These are phyloP conservation scores for Dissophora ornata DNA, from an alignment of 192 early-diverging fungal species.

Conservation along the genomic window DNA sequence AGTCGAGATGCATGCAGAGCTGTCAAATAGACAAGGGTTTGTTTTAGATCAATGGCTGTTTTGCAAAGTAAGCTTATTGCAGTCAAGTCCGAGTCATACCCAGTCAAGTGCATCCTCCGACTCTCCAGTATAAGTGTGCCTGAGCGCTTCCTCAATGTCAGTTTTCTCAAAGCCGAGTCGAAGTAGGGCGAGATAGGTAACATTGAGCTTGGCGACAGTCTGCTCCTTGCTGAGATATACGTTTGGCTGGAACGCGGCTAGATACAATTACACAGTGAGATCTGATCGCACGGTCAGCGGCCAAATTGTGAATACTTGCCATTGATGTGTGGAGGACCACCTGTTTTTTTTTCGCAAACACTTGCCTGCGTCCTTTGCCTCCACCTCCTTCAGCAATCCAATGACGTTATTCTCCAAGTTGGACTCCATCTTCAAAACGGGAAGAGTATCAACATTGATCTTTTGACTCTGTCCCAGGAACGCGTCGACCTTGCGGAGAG, in stretches of 20 bases:
- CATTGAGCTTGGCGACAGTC: slow-evolving; percentile 57
- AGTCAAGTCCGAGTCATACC: slow-evolving; percentile 62
- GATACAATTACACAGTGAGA: background rate
- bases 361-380: slow-evolving; percentile 44
- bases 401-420: slow-evolving; percentile 54
- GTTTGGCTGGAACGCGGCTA: slow-evolving; percentile 38
- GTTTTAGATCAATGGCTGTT: background rate
- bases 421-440: slow-evolving; percentile 49
- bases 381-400: slow-evolving; percentile 42
- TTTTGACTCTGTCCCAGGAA: slow-evolving; percentile 46
- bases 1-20: slow-evolving; percentile 49
- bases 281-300: background rate
- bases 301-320: too few relatives aligned
- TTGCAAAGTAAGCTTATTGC: too few relatives aligned
- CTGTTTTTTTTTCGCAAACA: too few relatives aligned
- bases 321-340: too few relatives aligned
- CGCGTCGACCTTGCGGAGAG: slow-evolving; percentile 46
- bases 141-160: slow-evolving; percentile 59
- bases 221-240: slow-evolving; percentile 46
- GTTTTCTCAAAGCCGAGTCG: slow-evolving; percentile 57
- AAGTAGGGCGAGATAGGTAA: slow-evolving; percentile 56
- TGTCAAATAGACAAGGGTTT: background rate
- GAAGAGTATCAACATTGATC: slow-evolving; percentile 48
- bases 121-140: slow-evolving; percentile 44
- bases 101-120: slow-evolving; percentile 63